A percentile compares a stretch with the other conserved stretches of the same genome.
phyloP scores from a whole-genome alignment of 768 basidiomycete genomes.

The Leccinum subgranulosum region DNA sequence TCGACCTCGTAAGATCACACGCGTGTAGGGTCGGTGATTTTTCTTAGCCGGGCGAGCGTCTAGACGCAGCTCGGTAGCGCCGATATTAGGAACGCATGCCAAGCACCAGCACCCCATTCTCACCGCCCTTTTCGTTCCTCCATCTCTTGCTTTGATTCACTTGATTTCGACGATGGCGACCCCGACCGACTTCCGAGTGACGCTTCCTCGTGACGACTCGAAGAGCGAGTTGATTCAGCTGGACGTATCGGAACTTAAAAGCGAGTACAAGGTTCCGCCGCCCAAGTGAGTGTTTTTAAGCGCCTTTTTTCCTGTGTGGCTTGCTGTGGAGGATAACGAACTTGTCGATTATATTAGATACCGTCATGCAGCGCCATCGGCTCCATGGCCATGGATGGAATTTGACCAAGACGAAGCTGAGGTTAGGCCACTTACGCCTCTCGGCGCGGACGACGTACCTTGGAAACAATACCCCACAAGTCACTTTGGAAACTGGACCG shows the following conservation, averaged over 20 bases:
- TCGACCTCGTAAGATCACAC: conserved; percentile 1
- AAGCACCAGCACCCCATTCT: not conserved
- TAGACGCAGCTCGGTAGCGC: not conserved
- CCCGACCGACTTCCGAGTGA: conserved; percentile 4
- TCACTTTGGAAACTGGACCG: conserved; percentile 56
- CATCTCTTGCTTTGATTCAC: not conserved
- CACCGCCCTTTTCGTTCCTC: not conserved
- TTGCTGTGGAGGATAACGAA: conserved; percentile 11
- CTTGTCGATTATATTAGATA: conserved; percentile 22
- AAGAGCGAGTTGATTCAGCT: not conserved
- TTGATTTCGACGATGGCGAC: conserved; percentile 12
- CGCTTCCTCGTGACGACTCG: not conserved
- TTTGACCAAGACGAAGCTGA: conserved; percentile 23
- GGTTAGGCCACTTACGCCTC: conserved; percentile 8
- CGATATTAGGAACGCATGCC: conserved; percentile 3
- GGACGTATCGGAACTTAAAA: conserved; percentile 14
- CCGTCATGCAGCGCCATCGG: conserved; percentile 38
- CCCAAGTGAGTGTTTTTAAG: conserved; percentile 19
- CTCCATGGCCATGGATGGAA: conserved; percentile 44
- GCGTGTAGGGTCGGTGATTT: conserved; percentile 4
- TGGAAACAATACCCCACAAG: conserved; percentile 49
- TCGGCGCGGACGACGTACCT: not conserved
- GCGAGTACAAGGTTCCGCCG: conserved; percentile 17
- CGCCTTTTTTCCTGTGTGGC: not conserved
- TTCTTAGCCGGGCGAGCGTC: not conserved